Evolutionary conservation across 495 filamentous ascomycete genomes (phyloP), one percentile per base, ranked within the genome.

Genomic region (Rhypophila decipiens): DNA sequence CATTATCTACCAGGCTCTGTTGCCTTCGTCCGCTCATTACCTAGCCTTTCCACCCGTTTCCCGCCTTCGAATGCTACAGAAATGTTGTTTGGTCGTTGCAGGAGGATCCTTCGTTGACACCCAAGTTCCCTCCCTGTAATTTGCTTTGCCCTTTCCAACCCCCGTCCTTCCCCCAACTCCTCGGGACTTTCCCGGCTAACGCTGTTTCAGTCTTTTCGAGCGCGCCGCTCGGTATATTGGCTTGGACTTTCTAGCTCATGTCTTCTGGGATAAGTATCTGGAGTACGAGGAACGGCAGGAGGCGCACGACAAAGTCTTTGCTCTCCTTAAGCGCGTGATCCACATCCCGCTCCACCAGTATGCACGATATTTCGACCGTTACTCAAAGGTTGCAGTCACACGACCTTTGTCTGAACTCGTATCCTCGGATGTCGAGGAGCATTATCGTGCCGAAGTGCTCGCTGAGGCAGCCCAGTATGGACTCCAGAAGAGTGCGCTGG

Each of bases 241-340:
- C 13, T 76, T 96, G 24, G 93, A 99, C 66, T 99, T 96, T 63
- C 76, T 94, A 8, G 82, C 89, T 3, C 89, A 96, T 60, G 89
- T 88, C 0, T 96, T 99, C 73, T 99, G 93, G 93, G 94, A 97
- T 59, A 97, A 96, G 67, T 99, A 95, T 57, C 78, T 97, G 44
- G 93, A 96, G 57, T 97, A 90, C 57, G 93, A 97, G 59, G 89
- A 95, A 58, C 82, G 90, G 8, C 70, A 91, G 39, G 89, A 96
- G 59, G 85, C 86, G 0, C 80, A 86, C 24, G 87, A 95, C 50
- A 87, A 82, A 60, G 89, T 97, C 42, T 91, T 96, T 50, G 78
- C 77, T 8, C 87, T 99, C 43, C 75, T 96, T 23, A 78, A 77
- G 39, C 87, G 94, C 29, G 78, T 97, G 37, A 86, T 96, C 41